Conservation (phyloP, 345 rosid species). For the Acer negundo region DNA sequence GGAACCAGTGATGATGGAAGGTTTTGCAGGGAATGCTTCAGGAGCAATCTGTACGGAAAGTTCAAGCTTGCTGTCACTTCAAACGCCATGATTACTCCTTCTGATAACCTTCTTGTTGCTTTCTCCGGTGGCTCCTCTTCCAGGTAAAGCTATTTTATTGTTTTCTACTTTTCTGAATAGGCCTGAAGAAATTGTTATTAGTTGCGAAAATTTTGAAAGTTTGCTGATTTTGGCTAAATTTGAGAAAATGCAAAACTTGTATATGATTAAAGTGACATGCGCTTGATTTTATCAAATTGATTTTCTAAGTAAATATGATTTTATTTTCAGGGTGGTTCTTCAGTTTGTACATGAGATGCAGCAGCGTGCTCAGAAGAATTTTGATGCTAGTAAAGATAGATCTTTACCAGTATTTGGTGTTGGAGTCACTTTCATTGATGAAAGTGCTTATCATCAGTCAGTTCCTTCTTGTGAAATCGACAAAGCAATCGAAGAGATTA, state of each 20-base stretch:
- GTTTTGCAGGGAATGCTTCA: slow-evolving; percentile 77
- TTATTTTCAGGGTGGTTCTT: slow-evolving; percentile 61
- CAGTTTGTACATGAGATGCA: slow-evolving; percentile 92
- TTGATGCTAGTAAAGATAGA: slow-evolving; percentile 76
- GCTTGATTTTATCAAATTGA: not conserved
- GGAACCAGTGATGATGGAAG: slow-evolving; percentile 48
- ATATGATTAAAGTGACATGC: too few species aligned
- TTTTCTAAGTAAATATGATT: not conserved
- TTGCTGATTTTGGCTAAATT: too few species aligned
- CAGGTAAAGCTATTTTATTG: slow-evolving; percentile 39
- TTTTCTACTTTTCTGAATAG: too few species aligned
- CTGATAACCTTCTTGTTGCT: slow-evolving; percentile 87
- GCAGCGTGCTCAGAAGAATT: slow-evolving; percentile 73
- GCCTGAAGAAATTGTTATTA: too few species aligned
- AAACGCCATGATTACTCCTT: slow-evolving; percentile 85
- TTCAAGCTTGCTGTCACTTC: slow-evolving; percentile 82
- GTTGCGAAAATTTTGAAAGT: not conserved
- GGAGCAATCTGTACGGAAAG: slow-evolving; percentile 74
- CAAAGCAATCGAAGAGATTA: slow-evolving; percentile 47
- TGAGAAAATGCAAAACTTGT: not conserved
- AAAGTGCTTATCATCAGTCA: slow-evolving; percentile 42
- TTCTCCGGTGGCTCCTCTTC: slow-evolving; percentile 94
- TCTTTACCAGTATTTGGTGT: slow-evolving; percentile 85
- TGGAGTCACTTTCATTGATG: slow-evolving; percentile 84
- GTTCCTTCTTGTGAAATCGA: slow-evolving; percentile 30